These are phyloP conservation scores for Dillenia turbinata DNA, from an alignment of 164 flowering plant genomes.

Conservation along the genomic window DNA sequence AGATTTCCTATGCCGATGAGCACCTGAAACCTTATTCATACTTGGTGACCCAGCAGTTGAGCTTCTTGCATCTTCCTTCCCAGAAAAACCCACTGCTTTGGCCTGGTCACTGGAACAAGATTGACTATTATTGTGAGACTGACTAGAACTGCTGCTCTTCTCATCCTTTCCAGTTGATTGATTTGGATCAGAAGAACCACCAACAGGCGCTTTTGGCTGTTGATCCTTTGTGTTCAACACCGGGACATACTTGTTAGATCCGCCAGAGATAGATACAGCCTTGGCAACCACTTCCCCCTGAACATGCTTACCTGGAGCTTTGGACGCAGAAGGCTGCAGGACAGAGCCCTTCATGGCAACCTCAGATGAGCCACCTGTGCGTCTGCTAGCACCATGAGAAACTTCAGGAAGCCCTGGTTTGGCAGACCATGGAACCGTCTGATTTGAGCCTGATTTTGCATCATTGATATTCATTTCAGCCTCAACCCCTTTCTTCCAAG, in stretches of 20 bases:
- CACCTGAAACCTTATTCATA: conserved; percentile 33
- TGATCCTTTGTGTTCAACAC: conserved; percentile 34
- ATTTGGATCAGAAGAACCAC: conserved; percentile 27
- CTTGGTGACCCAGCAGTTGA: conserved; percentile 55
- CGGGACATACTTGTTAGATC: conserved; percentile 34
- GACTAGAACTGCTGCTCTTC: conserved; percentile 74
- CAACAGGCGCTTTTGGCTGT: conserved; percentile 13
- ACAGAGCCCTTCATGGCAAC: conserved; percentile 45
- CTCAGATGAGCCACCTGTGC: conserved; percentile 48
- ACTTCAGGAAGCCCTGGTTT: conserved; percentile 48
- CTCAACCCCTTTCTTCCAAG: conserved; percentile 99
- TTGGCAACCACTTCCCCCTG: conserved; percentile 45
- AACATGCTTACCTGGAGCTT: conserved; percentile 35
- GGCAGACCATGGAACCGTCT: conserved; percentile 56
- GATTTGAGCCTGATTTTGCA: conserved; percentile 66
- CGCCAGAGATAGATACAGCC: conserved; percentile 44
- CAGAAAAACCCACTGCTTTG: conserved; percentile 38
- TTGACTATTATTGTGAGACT: conserved; percentile 78
- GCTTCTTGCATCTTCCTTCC: conserved; percentile 74
- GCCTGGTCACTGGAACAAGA: conserved; percentile 72
- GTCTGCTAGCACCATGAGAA: conserved; percentile 52
- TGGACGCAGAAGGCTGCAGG: conserved; percentile 51
- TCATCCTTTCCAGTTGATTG: conserved; percentile 37
- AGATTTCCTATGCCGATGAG: conserved; percentile 58
- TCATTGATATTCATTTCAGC: conserved; percentile 82